phyloP scores from a whole-genome alignment of 352 stramenopile genomes.

The Globisporangium splendens region DNA sequence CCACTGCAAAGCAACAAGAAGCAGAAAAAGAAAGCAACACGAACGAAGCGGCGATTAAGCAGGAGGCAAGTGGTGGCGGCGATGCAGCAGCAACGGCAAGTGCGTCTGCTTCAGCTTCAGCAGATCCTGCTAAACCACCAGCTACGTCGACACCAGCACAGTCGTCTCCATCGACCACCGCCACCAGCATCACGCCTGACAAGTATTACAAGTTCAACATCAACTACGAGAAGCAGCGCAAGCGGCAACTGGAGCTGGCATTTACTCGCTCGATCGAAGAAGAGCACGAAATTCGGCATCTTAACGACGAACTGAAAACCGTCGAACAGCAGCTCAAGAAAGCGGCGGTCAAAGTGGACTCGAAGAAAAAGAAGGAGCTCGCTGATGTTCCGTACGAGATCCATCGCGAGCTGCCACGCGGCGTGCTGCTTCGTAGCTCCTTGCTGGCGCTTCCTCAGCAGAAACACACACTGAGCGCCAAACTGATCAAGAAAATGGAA shows the following conservation, averaged over 20 bases:
- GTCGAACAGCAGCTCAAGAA: slow-evolving; percentile 76
- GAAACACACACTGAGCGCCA: slow-evolving; percentile 51
- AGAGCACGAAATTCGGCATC: slow-evolving; percentile 54
- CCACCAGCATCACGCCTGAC: slow-evolving; percentile 11
- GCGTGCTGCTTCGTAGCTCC: slow-evolving; percentile 57
- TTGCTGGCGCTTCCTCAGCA: slow-evolving; percentile 45
- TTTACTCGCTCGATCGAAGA: slow-evolving; percentile 66
- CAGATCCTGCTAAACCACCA: slow-evolving; percentile 4
- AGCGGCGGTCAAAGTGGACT: slow-evolving; percentile 47
- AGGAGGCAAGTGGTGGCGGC: background rate
- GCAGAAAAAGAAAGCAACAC: background rate
- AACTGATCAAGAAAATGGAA: slow-evolving; percentile 67
- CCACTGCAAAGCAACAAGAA: background rate
- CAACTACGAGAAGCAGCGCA: slow-evolving; percentile 68
- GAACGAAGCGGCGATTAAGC: background rate
- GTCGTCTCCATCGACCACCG: background rate
- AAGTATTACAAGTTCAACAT: slow-evolving; percentile 57
- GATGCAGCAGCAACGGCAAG: slow-evolving; percentile 2
- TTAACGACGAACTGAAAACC: slow-evolving; percentile 50
- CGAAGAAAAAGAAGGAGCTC: slow-evolving; percentile 75
- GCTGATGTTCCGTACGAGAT: slow-evolving; percentile 59
- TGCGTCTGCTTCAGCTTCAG: slow-evolving; percentile 9
- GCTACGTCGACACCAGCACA: background rate
- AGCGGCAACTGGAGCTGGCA: slow-evolving; percentile 55
- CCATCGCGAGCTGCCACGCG: slow-evolving; percentile 39